These are phyloP conservation scores for Pisolithus orientalis DNA, from an alignment of 768 basidiomycete genomes.

Conservation along the genomic window DNA sequence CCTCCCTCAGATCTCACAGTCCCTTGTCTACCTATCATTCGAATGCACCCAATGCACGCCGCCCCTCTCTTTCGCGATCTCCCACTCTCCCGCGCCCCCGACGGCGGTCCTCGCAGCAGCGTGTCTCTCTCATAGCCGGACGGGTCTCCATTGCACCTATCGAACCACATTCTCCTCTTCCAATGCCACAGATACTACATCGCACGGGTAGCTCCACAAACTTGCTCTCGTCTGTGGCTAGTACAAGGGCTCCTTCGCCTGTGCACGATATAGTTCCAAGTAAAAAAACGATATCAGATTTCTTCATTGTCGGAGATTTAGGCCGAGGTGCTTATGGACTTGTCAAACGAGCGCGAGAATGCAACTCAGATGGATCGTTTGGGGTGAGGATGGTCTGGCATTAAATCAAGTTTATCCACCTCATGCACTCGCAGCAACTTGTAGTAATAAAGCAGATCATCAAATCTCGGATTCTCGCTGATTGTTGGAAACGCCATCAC, in stretches of 20 bases:
- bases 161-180: conserved; percentile 62
- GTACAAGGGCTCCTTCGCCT: conserved; percentile 63
- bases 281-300: conserved; percentile 76
- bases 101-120: conserved; percentile 75
- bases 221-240: conserved; percentile 51
- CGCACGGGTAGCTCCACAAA: conserved; percentile 62
- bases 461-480: conserved; percentile 95
- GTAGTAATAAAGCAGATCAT: conserved; percentile 97
- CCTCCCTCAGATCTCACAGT: conserved; percentile 18
- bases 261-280: conserved; percentile 34
- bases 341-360: conserved; percentile 85
- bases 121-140: conserved; percentile 79
- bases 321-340: conserved; percentile 94
- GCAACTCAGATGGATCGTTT: conserved; percentile 62
- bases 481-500: conserved; percentile 99
- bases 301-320: conserved; percentile 79
- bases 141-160: conserved; percentile 72
- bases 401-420: background rate
- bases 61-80: conserved; percentile 36
- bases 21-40: conserved; percentile 16
- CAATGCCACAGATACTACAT: conserved; percentile 55
- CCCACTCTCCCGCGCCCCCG: conserved; percentile 60
- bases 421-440: conserved; percentile 50
- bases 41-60: conserved; percentile 15
- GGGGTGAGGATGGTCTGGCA: conserved; percentile 56